phyloP scores from a whole-genome alignment of 2,329 filamentous ascomycete species.

The Rhinocladiella similis region DNA sequence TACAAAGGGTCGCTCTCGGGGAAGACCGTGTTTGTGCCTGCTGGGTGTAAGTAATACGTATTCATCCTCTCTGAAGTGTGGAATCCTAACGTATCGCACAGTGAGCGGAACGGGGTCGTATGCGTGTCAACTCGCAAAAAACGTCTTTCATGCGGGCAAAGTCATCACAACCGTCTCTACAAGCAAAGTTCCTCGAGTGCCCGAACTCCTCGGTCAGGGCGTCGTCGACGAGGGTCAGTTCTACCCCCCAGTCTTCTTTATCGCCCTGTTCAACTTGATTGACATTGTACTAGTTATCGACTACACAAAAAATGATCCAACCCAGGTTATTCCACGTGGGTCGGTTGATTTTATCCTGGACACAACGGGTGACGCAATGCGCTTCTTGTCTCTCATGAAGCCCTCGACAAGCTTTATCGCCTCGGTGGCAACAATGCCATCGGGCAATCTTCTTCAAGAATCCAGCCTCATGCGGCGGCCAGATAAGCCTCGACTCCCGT shows the following conservation, averaged over 20 bases:
- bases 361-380: conserved; percentile 46
- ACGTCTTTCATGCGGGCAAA: conserved; percentile 48
- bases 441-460: conserved; percentile 38
- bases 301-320: conserved; percentile 48
- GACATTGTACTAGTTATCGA: conserved; percentile 44
- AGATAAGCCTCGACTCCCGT: conserved; percentile 31
- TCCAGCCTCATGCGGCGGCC: conserved; percentile 32
- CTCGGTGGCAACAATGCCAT: conserved; percentile 39
- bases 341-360: conserved; percentile 55
- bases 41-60: too few species aligned
- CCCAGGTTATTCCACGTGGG: conserved; percentile 39
- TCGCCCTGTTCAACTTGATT: too few species aligned
- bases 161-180: conserved; percentile 57
- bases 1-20: too few species aligned
- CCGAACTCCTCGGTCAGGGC: conserved; percentile 34
- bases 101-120: conserved; percentile 51
- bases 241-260: too few species aligned
- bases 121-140: conserved; percentile 53
- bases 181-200: conserved; percentile 49
- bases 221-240: conserved; percentile 45
- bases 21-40: too few species aligned
- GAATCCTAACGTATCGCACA: conserved; percentile 2
- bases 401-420: conserved; percentile 25
- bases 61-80: too few species aligned
- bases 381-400: conserved; percentile 46